Percentiles rank a stretch among this genome's conserved stretches.
phyloP scores from a whole-genome alignment of 441 rosid genomes.

The Erysimum cheiri region DNA sequence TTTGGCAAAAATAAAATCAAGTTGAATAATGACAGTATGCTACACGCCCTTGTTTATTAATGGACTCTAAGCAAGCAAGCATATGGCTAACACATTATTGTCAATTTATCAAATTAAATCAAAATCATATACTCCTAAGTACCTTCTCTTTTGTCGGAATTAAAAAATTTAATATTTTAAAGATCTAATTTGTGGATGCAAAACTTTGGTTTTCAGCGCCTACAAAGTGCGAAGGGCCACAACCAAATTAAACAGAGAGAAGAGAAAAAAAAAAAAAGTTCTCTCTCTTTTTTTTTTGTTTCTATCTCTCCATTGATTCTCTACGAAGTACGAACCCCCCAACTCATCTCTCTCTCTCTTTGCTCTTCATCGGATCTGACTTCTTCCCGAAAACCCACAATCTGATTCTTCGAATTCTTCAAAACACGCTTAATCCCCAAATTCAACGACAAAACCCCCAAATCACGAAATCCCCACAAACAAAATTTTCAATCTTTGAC shows the following conservation, averaged over 20 bases:
- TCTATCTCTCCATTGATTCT: constrained; percentile 41
- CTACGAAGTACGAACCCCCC: constrained; percentile 51
- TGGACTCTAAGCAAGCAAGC: constrained; percentile 24
- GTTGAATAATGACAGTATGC: constrained; percentile 22
- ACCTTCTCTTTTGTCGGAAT: constrained; percentile 25
- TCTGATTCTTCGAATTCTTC: constrained; percentile 36
- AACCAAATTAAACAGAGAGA: constrained; percentile 28
- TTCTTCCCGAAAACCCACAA: constrained; percentile 46
- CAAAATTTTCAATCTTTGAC: constrained; percentile 35
- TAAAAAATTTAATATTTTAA: background rate
- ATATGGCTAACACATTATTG: constrained; percentile 18
- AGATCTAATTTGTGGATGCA: constrained; percentile 29
- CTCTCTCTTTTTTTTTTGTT: too few relatives aligned
- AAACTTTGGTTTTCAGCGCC: constrained; percentile 31
- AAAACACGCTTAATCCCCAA: constrained; percentile 35
- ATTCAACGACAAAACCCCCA: constrained; percentile 22
- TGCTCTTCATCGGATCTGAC: constrained; percentile 64
- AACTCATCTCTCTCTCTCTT: constrained; percentile 39
- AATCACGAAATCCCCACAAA: constrained; percentile 1
- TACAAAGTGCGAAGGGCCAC: constrained; percentile 37
- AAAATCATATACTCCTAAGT: background rate
- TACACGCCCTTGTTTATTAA: constrained; percentile 31
- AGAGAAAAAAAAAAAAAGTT: background rate
- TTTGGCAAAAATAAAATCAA: background rate
- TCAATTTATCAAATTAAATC: constrained; percentile 1